Base-by-base conservation (phyloP, 495 filamentous ascomycete genomes). In the Aspergillus cristatus region DNA sequence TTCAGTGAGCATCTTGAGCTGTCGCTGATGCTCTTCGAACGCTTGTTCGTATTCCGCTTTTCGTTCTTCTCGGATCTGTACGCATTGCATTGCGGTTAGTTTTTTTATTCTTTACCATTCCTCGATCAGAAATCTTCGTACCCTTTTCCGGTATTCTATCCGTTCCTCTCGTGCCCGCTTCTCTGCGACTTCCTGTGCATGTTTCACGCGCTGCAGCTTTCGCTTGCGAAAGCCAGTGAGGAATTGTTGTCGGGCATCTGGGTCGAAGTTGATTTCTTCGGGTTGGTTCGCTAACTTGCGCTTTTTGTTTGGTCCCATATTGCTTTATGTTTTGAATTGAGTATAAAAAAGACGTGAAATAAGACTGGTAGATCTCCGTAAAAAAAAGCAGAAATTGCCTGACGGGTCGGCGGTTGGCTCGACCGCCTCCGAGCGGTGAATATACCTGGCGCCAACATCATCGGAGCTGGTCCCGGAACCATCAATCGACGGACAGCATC, bases 171-270 rank as follows among this genome's bases (percentile, higher is more conserved):
- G 72, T 14, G 77, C 83, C 55, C 72, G 79, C 53, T 84, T 75
- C 24, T 71, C 73, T 6, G 85, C 85, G 32, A 78, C 66, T 33
- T 85, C 82, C 53, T 91, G 79, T 6, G 90, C 91, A 62, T 82
- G 68, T 62, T 90, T 90, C 38, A 75, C 75, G 14, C 91, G 74
- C 50, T 82, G 78, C 36, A 81, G 62, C 57, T 98, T 98, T 55
- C 91, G 81, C 70, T 95, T 96, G 66, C 86, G 90, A 63, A 98
- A 98, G 3, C 91, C 91, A 6, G 86, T 94, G 26, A 98, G 72
- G 48, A 84, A 98, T 45, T 96, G 83, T 44, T 78, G 70, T 34
- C 91, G 78, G 29, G 80, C 80, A 32, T 68, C 65, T 33, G 67
- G 51, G 63, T 97, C 90, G 62, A 97, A 96, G 29, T 68, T 78